These are phyloP conservation scores for Gossypium sturtianum DNA, from an alignment of 345 rosid genomes.

Conservation along the genomic window DNA sequence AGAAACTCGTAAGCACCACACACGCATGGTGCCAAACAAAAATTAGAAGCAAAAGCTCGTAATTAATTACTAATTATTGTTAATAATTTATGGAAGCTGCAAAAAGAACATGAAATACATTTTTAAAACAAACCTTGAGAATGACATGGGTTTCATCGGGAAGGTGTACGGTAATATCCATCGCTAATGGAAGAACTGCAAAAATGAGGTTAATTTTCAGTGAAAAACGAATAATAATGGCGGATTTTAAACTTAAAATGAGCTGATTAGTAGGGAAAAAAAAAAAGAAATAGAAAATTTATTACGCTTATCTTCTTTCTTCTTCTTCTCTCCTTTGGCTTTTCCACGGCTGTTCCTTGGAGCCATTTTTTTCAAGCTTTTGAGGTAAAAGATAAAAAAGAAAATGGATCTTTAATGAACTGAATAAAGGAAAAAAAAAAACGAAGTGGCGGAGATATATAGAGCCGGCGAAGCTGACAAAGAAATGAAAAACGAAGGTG, in stretches of 20 bases:
- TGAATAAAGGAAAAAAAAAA: too few relatives aligned
- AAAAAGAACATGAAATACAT: constrained; percentile 14
- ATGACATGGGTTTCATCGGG: constrained; percentile 72
- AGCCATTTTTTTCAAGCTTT: constrained; percentile 66
- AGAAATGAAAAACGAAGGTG: background rate
- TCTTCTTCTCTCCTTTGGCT: constrained; percentile 91
- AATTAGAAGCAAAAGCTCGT: background rate
- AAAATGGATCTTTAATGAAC: constrained; percentile 17
- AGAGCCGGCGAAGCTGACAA: too few relatives aligned
- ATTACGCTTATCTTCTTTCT: constrained; percentile 91
- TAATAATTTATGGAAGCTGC: background rate
- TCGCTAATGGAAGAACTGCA: constrained; percentile 87
- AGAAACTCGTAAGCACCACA: constrained; percentile 6
- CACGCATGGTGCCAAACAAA: background rate
- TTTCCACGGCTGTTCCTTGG: constrained; percentile 92
- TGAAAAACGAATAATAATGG: too few relatives aligned
- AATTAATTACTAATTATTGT: background rate
- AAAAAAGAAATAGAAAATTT: background rate
- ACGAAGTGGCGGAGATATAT: too few relatives aligned
- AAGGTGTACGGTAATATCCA: constrained; percentile 76
- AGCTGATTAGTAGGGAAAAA: background rate
- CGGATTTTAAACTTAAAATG: background rate
- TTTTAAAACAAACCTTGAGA: constrained; percentile 55
- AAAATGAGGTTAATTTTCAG: background rate
- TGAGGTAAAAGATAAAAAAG: background rate